Percentiles rank a stretch among this genome's conserved stretches.
Conservation (phyloP, 176 grass and related monocot species). For the Pharus latifolius region DNA sequence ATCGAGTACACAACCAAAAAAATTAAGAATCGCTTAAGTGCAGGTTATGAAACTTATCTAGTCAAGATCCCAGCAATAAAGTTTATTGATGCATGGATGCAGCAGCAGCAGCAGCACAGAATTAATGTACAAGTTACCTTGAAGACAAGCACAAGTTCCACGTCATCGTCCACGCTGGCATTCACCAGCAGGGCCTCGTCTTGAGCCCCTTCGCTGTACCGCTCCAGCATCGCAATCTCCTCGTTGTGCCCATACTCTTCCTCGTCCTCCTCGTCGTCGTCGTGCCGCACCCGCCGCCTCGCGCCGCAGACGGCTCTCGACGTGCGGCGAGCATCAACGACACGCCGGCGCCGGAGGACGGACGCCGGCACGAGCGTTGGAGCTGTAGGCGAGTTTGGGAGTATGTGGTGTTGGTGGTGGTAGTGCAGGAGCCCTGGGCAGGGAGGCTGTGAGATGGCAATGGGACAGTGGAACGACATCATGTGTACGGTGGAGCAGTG, state of each 20-base stretch:
- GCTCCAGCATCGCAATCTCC: conserved; percentile 69
- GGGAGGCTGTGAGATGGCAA: background rate
- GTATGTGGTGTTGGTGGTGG: background rate
- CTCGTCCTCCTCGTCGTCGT: conserved; percentile 20
- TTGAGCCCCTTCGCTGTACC: conserved; percentile 46
- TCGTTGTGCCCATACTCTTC: conserved; percentile 60
- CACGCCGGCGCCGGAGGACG: background rate
- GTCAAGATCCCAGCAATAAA: too few relatives aligned
- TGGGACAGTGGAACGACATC: conserved; percentile 4
- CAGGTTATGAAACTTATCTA: too few relatives aligned
- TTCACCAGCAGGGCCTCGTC: conserved; percentile 56
- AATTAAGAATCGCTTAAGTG: too few relatives aligned
- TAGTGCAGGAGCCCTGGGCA: background rate
- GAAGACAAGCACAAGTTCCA: conserved; percentile 61
- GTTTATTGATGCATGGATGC: too few relatives aligned
- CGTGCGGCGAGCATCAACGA: background rate
- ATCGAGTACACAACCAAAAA: too few relatives aligned
- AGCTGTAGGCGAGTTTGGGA: background rate
- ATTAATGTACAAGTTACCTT: conserved; percentile 29
- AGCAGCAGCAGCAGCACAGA: background rate
- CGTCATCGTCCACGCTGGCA: conserved; percentile 49
- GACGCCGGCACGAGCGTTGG: background rate
- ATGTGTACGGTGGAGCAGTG: too few relatives aligned
- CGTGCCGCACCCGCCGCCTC: conserved; percentile 45
- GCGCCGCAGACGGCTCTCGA: conserved; percentile 10